phyloP scores from a whole-genome alignment of 345 rosid species.

The Citrus hindsii region DNA sequence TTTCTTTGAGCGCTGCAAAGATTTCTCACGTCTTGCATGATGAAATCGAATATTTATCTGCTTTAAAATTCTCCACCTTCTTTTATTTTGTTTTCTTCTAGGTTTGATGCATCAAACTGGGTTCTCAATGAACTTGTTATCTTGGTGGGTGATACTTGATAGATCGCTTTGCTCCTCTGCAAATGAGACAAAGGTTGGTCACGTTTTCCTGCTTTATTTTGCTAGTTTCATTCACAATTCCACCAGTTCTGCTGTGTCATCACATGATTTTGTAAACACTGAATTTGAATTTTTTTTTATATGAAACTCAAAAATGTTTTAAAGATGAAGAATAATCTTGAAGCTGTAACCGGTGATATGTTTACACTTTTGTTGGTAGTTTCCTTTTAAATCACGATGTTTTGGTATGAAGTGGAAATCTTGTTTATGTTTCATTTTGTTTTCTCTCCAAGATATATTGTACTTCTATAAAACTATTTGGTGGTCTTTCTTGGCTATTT shows the following conservation, averaged over 20 bases:
- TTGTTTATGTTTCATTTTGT: too few species aligned
- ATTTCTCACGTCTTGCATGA: slow-evolving; percentile 15
- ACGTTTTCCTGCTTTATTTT: slow-evolving; percentile 12
- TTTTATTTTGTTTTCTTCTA: slow-evolving; percentile 8
- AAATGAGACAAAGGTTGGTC: slow-evolving; percentile 29
- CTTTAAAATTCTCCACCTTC: slow-evolving; percentile 7
- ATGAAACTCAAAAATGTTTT: too few species aligned
- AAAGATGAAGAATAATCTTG: neutral
- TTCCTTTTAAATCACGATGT: neutral
- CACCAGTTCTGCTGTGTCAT: neutral
- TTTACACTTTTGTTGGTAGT: too few species aligned
- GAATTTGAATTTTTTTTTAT: neutral
- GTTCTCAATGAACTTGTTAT: slow-evolving; percentile 1
- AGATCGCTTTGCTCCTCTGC: neutral
- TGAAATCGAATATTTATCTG: slow-evolving; percentile 14
- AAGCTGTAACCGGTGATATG: neutral
- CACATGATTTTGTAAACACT: neutral
- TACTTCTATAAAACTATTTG: neutral
- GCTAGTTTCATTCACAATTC: neutral
- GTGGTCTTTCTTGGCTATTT: neutral
- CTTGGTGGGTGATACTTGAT: slow-evolving; percentile 1
- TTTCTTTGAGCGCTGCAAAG: slow-evolving; percentile 9
- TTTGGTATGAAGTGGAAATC: neutral
- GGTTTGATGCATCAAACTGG: slow-evolving; percentile 6
- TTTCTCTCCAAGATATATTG: neutral